Evolutionary conservation across 2,329 filamentous ascomycete genomes (phyloP), one percentile per base, ranked within the genome.

Genomic region (Emmonsiellopsis sp.): DNA sequence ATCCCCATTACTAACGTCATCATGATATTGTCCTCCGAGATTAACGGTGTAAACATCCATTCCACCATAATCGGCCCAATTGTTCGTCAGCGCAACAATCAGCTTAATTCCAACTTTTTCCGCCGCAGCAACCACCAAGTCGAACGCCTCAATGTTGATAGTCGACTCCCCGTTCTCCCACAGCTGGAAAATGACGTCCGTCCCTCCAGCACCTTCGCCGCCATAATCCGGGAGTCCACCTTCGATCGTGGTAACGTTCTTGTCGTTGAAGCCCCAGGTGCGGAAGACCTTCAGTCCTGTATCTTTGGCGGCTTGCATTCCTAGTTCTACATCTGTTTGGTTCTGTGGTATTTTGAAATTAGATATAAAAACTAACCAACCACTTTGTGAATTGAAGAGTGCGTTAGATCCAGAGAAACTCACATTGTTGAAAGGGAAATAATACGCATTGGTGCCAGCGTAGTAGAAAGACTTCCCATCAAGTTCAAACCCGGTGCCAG

Each of bases 11-110:
- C 50, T 40, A 2, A 52, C 50, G 43, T 52, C 50, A 32, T 52
- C 50, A 31, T 52, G 50, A 39, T 52, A 52, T 27, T 52, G 39
- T 11, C 42, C 39, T 6, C 50, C 50, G 10, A 56, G 13, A 54
- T 81, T 79, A n/a, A 76, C 70, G 0, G 78, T 81, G 56, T 80
- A 82, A 0, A 80, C 74, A 36, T 80, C 78, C 76, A 80, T 80
- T n/a, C 79, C 78, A 14, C 78, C 78, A 50, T 81, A 81, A 52
- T 81, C 77, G 5, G 77, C 77, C 79, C 79, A 82, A 51, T 80
- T 80, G 65, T 81, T 82, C 0, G 77, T 80, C 54, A 82, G 61
- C 0, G 77, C 71, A 10, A 82, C 66, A 34, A 82, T 68, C 2
- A 82, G 68, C 67, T 81, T 81, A 56, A 79, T 74, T 46, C 72